These are phyloP conservation scores for Gossypium rotundifolium DNA, from an alignment of 345 rosid species.

Conservation along the genomic window DNA sequence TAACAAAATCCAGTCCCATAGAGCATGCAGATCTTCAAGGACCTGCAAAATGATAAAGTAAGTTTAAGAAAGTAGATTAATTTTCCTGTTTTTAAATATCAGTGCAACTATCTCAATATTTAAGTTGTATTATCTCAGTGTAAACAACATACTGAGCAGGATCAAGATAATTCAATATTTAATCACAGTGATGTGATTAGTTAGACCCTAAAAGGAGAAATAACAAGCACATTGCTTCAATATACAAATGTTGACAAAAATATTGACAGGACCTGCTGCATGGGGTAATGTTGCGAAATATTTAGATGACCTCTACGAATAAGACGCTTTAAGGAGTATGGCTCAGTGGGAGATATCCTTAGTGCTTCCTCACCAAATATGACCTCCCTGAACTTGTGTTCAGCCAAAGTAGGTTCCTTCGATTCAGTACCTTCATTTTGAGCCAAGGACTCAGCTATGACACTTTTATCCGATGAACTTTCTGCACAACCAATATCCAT, in stretches of 20 bases:
- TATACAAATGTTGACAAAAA: neutral
- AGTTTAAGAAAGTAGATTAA: neutral
- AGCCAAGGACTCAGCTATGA: constrained; percentile 22
- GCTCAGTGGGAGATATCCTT: constrained; percentile 67
- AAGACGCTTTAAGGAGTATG: constrained; percentile 67
- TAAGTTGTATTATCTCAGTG: constrained; percentile 6
- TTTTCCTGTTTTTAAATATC: neutral
- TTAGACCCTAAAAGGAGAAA: neutral
- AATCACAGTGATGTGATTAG: neutral
- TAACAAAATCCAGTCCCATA: constrained; percentile 83
- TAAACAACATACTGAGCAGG: neutral
- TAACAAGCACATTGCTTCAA: neutral
- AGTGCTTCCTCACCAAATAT: constrained; percentile 90
- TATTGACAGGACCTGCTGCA: constrained; percentile 60
- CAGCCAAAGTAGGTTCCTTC: constrained; percentile 33
- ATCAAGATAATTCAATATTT: neutral
- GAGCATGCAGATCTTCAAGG: constrained; percentile 66
- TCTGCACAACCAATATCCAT: constrained; percentile 34
- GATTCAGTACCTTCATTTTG: constrained; percentile 28
- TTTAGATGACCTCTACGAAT: constrained; percentile 93
- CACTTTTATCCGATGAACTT: constrained; percentile 35
- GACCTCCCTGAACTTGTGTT: constrained; percentile 39
- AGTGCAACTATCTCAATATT: neutral
- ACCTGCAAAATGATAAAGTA: constrained; percentile 43
- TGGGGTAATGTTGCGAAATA: constrained; percentile 65